These are phyloP conservation scores for bread wheat (Triticum aestivum) DNA, from an alignment of 176 grass and related monocot genomes.

Conservation along the genomic window DNA sequence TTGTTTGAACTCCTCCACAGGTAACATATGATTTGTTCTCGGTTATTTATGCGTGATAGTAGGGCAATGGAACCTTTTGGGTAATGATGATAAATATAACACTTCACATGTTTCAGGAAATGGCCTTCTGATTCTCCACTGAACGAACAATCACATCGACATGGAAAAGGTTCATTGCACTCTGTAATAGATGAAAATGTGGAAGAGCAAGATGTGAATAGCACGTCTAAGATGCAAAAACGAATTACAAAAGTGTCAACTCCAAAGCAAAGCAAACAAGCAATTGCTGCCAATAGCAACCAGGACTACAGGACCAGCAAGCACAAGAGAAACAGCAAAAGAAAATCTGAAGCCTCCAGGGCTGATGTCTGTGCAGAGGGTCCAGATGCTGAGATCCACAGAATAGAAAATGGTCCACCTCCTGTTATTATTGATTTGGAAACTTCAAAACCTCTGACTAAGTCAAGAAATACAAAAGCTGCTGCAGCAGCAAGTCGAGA, in stretches of 20 bases:
- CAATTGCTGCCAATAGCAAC: slow-evolving; percentile 1
- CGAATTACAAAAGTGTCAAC: neutral
- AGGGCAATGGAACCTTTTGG: neutral
- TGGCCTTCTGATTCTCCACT: slow-evolving; percentile 15
- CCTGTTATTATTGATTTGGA: neutral
- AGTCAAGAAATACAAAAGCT: slow-evolving; percentile 16
- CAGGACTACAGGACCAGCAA: neutral
- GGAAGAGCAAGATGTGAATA: slow-evolving; percentile 39
- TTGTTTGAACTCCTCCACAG: slow-evolving; percentile 36
- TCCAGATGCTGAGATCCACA: neutral
- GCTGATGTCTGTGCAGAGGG: neutral
- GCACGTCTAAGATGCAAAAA: slow-evolving; percentile 3
- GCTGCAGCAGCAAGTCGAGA: neutral
- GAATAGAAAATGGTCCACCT: neutral
- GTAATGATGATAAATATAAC: neutral
- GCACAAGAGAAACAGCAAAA: slow-evolving; percentile 29
- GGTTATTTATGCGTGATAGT: neutral
- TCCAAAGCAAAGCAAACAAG: slow-evolving; percentile 27
- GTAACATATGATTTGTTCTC: slow-evolving; percentile 30
- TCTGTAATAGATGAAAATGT: slow-evolving; percentile 33
- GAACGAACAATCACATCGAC: slow-evolving; percentile 6
- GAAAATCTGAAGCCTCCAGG: slow-evolving; percentile 26
- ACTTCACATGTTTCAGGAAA: slow-evolving; percentile 33
- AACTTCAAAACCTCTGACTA: neutral
- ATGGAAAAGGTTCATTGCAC: neutral